Evolutionary conservation across 768 basidiomycete genomes (phyloP), one percentile per base, ranked within the genome.

Genomic region (Scleroderma citrinum): DNA sequence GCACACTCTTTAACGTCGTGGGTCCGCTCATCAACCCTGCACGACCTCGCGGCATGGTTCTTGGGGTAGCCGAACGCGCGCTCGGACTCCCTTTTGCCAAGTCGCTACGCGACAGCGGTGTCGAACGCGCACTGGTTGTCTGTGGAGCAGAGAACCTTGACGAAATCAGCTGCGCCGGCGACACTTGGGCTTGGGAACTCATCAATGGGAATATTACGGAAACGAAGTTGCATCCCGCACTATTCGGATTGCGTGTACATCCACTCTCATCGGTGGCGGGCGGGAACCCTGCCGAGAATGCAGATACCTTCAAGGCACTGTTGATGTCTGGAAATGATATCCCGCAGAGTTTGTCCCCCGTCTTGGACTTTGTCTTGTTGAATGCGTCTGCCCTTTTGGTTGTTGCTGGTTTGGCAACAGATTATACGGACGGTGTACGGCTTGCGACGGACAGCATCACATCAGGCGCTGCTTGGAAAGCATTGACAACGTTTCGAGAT

Each of bases 1-100:
- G 93, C 40, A 97, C 95, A 8, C 84, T 99, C 72, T 97, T 96
- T 78, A 98, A 99, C 69, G 71, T 93, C 50, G 76, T 97, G 29
- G 94, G 96, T 0, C 96, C 95, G 0, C 77, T 98, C 34, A 86
- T 95, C 68, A 97, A 95, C 68, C 96, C 95, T 2, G 85, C 90
- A 0, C 70, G 74, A 8, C 95, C 96, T 2, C 76, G 75, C 3
- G 85, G 91, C 3, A 93, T 97, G 87, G 80, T 98, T 4, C 75
- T 98, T 32, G 95, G 95, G 38, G 86, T 99, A 30, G 87, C 92
- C 8, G 85, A 84, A 51, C 81, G 71, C 42, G 82, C 83, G 58
- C 79, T 99, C 20, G 95, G 94, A 0, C 65, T 71, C 6, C 82
- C 88, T 0, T 97, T 95, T 60, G 92, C 88, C 0, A 71, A 80